Percentiles rank a stretch among this genome's conserved stretches.
phyloP scores from a whole-genome alignment of 148 eudicot genomes.

The Nyssa sinensis region DNA sequence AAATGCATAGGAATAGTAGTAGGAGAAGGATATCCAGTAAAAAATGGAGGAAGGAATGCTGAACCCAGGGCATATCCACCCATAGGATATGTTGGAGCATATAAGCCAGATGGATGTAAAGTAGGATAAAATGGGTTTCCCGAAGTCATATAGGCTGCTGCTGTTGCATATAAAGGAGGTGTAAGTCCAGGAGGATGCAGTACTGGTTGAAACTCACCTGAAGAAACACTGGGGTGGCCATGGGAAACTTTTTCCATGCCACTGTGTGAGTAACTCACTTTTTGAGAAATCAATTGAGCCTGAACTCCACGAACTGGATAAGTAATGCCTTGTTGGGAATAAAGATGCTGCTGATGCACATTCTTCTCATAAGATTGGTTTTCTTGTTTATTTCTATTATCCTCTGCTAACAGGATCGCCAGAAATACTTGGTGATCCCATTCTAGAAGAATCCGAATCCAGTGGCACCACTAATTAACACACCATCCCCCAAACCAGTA shows the following conservation, averaged over 20 bases:
- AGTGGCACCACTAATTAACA: constrained; percentile 8
- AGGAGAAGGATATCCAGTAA: constrained; percentile 65
- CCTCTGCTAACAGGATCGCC: not conserved
- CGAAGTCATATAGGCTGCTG: constrained; percentile 66
- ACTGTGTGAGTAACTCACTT: constrained; percentile 30
- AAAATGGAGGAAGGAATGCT: constrained; percentile 47
- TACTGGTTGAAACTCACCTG: constrained; percentile 57
- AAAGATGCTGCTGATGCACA: constrained; percentile 15
- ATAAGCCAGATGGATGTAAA: constrained; percentile 53
- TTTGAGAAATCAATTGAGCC: constrained; percentile 46
- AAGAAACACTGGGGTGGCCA: constrained; percentile 37
- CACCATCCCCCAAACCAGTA: constrained; percentile 11
- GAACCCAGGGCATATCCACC: constrained; percentile 62
- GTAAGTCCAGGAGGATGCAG: constrained; percentile 59
- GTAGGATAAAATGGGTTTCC: constrained; percentile 53
- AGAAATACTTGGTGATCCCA: not conserved
- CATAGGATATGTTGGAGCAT: constrained; percentile 56
- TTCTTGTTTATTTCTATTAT: constrained; percentile 11
- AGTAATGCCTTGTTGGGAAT: constrained; percentile 14
- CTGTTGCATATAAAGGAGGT: constrained; percentile 63
- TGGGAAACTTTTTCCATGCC: constrained; percentile 39
- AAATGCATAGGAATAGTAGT: constrained; percentile 48
- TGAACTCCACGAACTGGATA: constrained; percentile 41
- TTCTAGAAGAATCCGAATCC: constrained; percentile 11
- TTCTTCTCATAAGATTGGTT: constrained; percentile 9